Evolutionary conservation across 2,329 filamentous ascomycete species (phyloP).

Genomic region (Chrysoporthe puriensis): DNA sequence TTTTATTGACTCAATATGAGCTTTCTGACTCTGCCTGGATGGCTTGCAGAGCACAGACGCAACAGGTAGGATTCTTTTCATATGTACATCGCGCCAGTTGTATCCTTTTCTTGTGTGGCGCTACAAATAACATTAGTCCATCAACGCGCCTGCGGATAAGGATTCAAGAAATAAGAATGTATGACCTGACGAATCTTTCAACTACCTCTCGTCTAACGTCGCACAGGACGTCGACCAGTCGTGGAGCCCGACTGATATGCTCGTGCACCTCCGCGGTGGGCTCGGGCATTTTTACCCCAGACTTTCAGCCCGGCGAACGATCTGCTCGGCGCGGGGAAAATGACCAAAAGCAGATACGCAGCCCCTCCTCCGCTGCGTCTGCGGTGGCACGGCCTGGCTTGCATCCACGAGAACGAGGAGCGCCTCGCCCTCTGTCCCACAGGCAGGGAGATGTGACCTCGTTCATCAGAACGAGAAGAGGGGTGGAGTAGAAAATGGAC

Average conservation of each 20-base stretch:
- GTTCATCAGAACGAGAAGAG: background rate
- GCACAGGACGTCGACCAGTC: background rate
- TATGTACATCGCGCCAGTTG: no score
- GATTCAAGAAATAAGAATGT: no score
- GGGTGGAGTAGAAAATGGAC: no score
- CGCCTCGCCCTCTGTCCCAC: background rate
- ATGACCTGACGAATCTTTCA: rapidly evolving
- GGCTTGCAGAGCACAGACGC: no score
- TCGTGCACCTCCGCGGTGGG: background rate
- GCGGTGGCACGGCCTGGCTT: background rate
- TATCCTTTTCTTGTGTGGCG: no score
- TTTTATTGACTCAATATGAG: background rate
- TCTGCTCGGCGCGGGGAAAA: background rate
- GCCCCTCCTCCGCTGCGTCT: background rate
- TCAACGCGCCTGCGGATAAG: no score
- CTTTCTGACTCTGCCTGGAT: background rate
- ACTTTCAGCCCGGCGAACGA: background rate
- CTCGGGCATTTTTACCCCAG: slow-evolving; percentile 9
- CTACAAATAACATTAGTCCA: no score
- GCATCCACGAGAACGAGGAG: background rate
- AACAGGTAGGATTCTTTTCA: no score
- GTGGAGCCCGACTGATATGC: background rate
- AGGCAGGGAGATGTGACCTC: background rate
- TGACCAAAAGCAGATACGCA: slow-evolving; percentile 1
- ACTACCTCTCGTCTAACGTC: background rate